A percentile compares a stretch with the other conserved stretches of the same genome.
phyloP scores from a whole-genome alignment of 495 filamentous ascomycete species.

The Cercophora scortea region DNA sequence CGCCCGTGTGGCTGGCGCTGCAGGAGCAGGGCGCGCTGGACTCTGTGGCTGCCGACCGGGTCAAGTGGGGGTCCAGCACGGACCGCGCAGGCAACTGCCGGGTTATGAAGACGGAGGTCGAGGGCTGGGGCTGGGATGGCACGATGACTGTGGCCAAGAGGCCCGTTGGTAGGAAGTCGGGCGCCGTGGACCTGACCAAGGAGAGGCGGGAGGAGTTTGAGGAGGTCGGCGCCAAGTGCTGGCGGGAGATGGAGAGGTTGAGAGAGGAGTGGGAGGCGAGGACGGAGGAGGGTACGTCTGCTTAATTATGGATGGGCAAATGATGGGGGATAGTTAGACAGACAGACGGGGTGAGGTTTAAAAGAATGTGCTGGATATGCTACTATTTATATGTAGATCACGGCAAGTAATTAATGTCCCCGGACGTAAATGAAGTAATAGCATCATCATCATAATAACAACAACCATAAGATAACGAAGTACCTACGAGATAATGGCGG shows the following conservation, averaged over 20 bases:
- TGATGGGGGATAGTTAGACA: neutral
- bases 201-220: conserved; percentile 68
- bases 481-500: too few relatives aligned
- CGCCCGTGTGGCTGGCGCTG: conserved; percentile 73
- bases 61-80: conserved; percentile 79
- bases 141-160: conserved; percentile 35
- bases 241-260: conserved; percentile 80
- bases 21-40: conserved; percentile 59
- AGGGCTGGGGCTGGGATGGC: conserved; percentile 80
- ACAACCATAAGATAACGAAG: too few relatives aligned
- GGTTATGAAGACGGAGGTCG: conserved; percentile 66
- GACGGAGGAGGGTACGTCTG: conserved; percentile 9
- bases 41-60: conserved; percentile 40
- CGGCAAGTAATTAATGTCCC: too few relatives aligned
- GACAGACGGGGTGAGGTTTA: too few relatives aligned
- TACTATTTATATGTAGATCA: too few relatives aligned
- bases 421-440: too few relatives aligned
- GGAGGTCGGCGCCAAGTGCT: conserved; percentile 60
- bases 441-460: too few relatives aligned
- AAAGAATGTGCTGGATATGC: too few relatives aligned
- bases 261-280: conserved; percentile 67
- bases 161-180: conserved; percentile 44
- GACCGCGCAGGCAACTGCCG: conserved; percentile 49
- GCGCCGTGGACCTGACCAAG: conserved; percentile 48
- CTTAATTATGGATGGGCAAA: neutral